Evolutionary conservation across 164 flowering plant genomes (phyloP), one percentile per base, ranked within the genome.

Genomic region (Vitis rotundifolia): DNA sequence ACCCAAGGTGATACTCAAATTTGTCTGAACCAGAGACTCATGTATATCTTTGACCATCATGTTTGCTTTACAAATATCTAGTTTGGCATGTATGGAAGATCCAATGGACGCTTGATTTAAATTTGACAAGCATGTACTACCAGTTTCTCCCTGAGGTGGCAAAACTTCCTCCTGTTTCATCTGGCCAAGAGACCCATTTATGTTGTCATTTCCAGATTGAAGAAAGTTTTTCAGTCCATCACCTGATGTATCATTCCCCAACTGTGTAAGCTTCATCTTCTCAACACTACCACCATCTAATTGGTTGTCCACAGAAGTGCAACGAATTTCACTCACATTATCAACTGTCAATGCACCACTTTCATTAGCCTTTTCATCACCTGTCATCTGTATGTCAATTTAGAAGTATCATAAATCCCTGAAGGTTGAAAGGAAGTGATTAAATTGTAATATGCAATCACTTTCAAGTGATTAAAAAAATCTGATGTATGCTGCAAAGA

Each of bases 1-100:
- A 63, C 87, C 89, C 49, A 89, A 73, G 47, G 82, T 70, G 48
- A 89, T 86, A 75, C 80, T 87, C 80, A 91, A 76, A 77, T 85
- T 85, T 70, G 95, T 78, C 67, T 79, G 85, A 55, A 83, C 75
- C 18, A 77, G 59, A 57, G 92, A 61, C 26, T 77, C 86, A 68
- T 80, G 77, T 14, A 69, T 49, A 64, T 77, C 82, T 67, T 72
- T 79, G 13, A 67, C 75, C 28, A 69, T 84, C 37, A 66, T 49
- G 56, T 52, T 50, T 64, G 63, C 79, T 72, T 69, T 81, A 48
- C n/a, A 52, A 62, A 56, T 53, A 11, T 81, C 84, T 31, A 67
- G 71, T 76, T 79, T 84, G 44, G 68, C 64, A 22, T 63, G 75
- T 53, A 29, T 84, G 85, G 83, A 73, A 55, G 83, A 59, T 62